Evolutionary conservation across 768 basidiomycete species (phyloP).

Genomic region (Nevesoporus exiguus): DNA sequence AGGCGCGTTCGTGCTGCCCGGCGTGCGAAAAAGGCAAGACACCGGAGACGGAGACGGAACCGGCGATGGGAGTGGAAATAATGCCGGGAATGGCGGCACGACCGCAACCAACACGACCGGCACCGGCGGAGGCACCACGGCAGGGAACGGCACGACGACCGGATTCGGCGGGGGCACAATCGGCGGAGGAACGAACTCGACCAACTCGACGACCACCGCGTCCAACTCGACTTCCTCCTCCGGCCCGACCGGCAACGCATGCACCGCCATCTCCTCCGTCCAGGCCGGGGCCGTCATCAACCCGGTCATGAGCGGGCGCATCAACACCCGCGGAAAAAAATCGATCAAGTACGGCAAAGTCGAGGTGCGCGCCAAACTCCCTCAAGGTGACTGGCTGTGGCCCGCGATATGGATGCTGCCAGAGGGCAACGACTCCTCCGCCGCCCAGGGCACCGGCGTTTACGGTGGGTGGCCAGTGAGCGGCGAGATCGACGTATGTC

Average conservation of each 20-base stretch:
- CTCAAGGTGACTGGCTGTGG: slow-evolving; percentile 45
- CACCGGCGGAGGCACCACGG: background rate
- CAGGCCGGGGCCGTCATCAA: slow-evolving; percentile 40
- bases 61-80: slow-evolving; percentile 6
- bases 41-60: background rate
- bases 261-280: slow-evolving; percentile 42
- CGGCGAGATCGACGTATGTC: slow-evolving; percentile 57
- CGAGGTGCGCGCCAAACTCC: slow-evolving; percentile 60
- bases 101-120: background rate
- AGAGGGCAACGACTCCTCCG: slow-evolving; percentile 20
- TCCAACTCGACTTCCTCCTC: slow-evolving; percentile 19
- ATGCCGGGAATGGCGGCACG: too few species aligned
- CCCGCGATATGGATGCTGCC: slow-evolving; percentile 35
- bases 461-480: slow-evolving; percentile 46
- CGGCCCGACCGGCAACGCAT: slow-evolving; percentile 24
- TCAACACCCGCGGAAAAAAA: slow-evolving; percentile 48
- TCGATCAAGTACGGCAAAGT: slow-evolving; percentile 55
- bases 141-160: slow-evolving; percentile 6
- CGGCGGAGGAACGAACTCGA: slow-evolving; percentile 20
- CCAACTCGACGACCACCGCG: background rate
- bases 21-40: slow-evolving; percentile 27
- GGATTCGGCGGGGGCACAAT: background rate
- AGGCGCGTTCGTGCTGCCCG: slow-evolving; percentile 22
- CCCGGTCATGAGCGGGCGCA: slow-evolving; percentile 52
- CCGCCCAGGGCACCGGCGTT: slow-evolving; percentile 19